A percentile compares a stretch with the other conserved stretches of the same genome.
Evolutionary conservation across 1,284 basidiomycete species (phyloP).

Genomic region (Ustilago crameri): DNA sequence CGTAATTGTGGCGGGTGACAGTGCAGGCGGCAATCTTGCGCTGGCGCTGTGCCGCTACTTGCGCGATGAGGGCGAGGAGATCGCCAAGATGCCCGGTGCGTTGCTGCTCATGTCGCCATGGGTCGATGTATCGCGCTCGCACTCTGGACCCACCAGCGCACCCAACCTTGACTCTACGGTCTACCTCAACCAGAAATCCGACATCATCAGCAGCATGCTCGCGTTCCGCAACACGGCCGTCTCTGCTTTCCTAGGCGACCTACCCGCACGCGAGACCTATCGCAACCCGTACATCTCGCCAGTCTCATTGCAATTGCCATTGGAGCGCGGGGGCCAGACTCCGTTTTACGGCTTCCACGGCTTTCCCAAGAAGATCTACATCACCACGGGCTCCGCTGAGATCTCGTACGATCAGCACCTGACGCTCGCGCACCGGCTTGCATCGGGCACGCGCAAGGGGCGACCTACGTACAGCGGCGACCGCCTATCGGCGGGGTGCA

Average conservation of each 20-base stretch:
- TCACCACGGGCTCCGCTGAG: slow-evolving; percentile 59
- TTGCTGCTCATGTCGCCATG: slow-evolving; percentile 64
- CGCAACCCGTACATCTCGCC: slow-evolving; percentile 63
- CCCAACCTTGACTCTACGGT: slow-evolving; percentile 56
- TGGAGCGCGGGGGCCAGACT: slow-evolving; percentile 36
- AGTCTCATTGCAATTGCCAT: slow-evolving; percentile 59
- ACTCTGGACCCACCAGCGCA: slow-evolving; percentile 55
- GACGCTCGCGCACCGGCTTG: slow-evolving; percentile 61
- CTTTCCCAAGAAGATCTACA: slow-evolving; percentile 56
- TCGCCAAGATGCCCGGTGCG: slow-evolving; percentile 42
- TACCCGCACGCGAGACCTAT: slow-evolving; percentile 62
- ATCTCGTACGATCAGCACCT: slow-evolving; percentile 63
- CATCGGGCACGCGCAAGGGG: slow-evolving; percentile 48
- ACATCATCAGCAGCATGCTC: slow-evolving; percentile 57
- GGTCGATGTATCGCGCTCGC: slow-evolving; percentile 64
- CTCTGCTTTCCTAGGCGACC: slow-evolving; percentile 55
- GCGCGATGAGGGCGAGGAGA: slow-evolving; percentile 54
- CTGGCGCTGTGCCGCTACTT: slow-evolving; percentile 71
- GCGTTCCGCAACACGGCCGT: slow-evolving; percentile 64
- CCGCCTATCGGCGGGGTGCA: slow-evolving; percentile 24
- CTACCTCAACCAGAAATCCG: slow-evolving; percentile 50
- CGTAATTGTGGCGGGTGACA: slow-evolving; percentile 77
- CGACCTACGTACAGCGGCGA: slow-evolving; percentile 54
- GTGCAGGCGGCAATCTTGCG: slow-evolving; percentile 78
- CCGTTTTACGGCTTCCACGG: slow-evolving; percentile 62